Base-by-base conservation (phyloP, 176 grass and related monocot species). In the Oryza coarctata region DNA sequence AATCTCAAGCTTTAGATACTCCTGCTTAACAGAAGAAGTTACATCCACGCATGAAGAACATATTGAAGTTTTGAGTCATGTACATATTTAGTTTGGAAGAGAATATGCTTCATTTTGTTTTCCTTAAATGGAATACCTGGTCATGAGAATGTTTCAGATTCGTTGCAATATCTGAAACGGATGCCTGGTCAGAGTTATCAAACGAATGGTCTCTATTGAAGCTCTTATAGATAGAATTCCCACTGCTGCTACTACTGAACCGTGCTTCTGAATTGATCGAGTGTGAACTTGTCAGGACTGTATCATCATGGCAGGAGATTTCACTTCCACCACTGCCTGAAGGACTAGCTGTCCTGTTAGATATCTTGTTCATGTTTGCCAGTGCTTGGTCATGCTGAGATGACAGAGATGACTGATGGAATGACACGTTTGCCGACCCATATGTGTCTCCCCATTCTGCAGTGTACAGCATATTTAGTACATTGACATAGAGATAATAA, bases 1-100 rank as follows among this genome's bases (percentile, higher is more conserved):
- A 57, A 90, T 90, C 63, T 92, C 85, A 85, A 89, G 62, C 72
- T 83, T 88, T 40, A 89, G 65, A 77, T 95, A 79, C 71, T 67
- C 77, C 94, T 97, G 61, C 5, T 78, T 61, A 66, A 62, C 30
- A 74, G 18, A 77, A 22, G 49, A 75, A 74, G 55, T 27, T 74
- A 55, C 18, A 38, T 55, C 12, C 8, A 50, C 8, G 6, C 25
- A 70, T 60, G 26, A 32, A 1, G 33, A 43, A 76, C 38, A 79
- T 35, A 12, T 62, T 69, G 52, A 82, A 64, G 9, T 70, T 72
- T 40, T 29, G 49, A 14, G 8, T 68, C 28, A 23, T 57, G 72
- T 57, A n/a, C 28, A 65, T 76, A 43, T 40, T 32, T 28, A 69
- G 5, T 39, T 39, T 50, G 11, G 12, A 71, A 63, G 9, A 32